Percentiles rank a stretch among this genome's conserved stretches.
Conservation (phyloP, 257 asterid species). For the Ballota nigra region DNA sequence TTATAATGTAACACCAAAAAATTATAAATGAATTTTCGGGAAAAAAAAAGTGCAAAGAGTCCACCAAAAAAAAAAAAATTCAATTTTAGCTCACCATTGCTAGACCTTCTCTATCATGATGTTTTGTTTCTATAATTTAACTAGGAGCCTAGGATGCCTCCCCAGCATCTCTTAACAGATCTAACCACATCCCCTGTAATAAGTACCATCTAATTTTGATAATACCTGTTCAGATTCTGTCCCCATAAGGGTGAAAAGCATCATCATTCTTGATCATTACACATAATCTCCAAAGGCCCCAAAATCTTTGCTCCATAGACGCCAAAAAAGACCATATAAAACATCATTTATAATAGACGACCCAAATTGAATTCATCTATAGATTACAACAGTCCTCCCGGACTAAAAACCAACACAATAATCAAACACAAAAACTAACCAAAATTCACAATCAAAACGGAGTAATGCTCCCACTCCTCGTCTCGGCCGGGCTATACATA, state of each 20-base stretch:
- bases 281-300: constrained; percentile 17
- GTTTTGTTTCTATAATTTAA: too few species aligned
- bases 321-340: neutral
- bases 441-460: constrained; percentile 61
- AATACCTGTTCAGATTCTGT: constrained; percentile 18
- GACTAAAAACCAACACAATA: constrained; percentile 15
- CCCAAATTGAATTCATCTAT: constrained; percentile 18
- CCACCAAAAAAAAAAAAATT: neutral
- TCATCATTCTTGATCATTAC: constrained; percentile 24
- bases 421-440: constrained; percentile 19
- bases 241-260: constrained; percentile 24
- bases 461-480: constrained; percentile 95
- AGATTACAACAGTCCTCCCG: constrained; percentile 19
- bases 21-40: too few species aligned
- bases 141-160: constrained; percentile 28
- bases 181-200: constrained; percentile 13
- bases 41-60: too few species aligned
- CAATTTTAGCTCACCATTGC: neutral
- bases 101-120: neutral
- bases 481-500: constrained; percentile 91
- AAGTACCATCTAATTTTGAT: constrained; percentile 12
- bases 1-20: too few species aligned
- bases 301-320: constrained; percentile 7
- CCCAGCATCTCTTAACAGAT: neutral
- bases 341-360: neutral